These are phyloP conservation scores for Ostreobium quekettii DNA, from an alignment of 139 green algal genomes.

Conservation along the genomic window DNA sequence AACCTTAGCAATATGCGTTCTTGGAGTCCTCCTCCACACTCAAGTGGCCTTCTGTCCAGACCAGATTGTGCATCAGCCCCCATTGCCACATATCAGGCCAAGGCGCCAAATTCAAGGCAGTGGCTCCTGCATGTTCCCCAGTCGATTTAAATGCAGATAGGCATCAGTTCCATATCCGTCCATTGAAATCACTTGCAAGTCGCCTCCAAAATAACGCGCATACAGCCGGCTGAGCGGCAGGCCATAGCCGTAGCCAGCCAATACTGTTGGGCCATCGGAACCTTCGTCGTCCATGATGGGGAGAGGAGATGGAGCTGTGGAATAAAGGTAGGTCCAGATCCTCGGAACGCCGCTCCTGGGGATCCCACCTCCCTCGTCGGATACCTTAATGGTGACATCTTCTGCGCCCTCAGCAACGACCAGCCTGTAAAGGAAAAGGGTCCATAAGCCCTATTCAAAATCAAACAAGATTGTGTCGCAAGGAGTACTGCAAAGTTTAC, in stretches of 20 bases:
- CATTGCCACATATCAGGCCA: too few species aligned
- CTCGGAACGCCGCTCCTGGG: constrained; percentile 71
- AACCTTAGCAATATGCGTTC: too few species aligned
- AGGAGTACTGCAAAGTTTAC: too few species aligned
- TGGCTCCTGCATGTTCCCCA: constrained; percentile 88
- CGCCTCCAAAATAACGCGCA: constrained; percentile 94
- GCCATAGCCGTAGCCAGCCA: constrained; percentile 94
- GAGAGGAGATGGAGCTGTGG: constrained; percentile 70
- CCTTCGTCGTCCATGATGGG: constrained; percentile 23
- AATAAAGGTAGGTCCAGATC: constrained; percentile 99
- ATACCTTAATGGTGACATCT: constrained; percentile 96
- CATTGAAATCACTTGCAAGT: constrained; percentile 96
- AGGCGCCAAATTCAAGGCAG: too few species aligned
- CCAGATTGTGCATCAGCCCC: too few species aligned
- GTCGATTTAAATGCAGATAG: constrained; percentile 93
- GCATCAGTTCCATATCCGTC: constrained; percentile 96
- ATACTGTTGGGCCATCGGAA: constrained; percentile 45
- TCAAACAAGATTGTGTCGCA: too few species aligned
- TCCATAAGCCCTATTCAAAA: too few species aligned
- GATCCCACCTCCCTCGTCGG: constrained; percentile 95
- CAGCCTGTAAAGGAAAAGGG: constrained; percentile 28
- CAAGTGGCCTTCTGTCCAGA: too few species aligned
- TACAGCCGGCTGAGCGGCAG: constrained; percentile 83
- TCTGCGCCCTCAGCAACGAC: constrained; percentile 90
- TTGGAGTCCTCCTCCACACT: too few species aligned